Evolutionary conservation across 148 eudicot genomes (phyloP).

Genomic region (Persicaria tinctoria): DNA sequence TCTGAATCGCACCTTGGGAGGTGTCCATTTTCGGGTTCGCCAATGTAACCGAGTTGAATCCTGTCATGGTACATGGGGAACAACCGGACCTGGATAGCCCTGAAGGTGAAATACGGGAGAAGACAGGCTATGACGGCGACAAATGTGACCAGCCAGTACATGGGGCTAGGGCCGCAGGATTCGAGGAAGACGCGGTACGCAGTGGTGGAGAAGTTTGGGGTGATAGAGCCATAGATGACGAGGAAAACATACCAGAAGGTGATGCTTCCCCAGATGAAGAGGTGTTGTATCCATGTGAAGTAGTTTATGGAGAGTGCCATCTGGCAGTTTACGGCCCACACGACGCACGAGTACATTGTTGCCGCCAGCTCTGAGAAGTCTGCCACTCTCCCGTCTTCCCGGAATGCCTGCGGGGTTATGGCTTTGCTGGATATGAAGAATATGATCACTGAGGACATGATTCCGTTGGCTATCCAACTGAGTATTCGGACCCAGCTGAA

Average conservation of each 20-base stretch:
- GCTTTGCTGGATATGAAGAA: slow-evolving; percentile 50
- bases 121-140: slow-evolving; percentile 51
- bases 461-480: slow-evolving; percentile 88
- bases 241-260: slow-evolving; percentile 69
- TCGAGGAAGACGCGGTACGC: slow-evolving; percentile 63
- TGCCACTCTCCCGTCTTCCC: slow-evolving; percentile 54
- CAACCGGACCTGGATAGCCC: slow-evolving; percentile 58
- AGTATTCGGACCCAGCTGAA: slow-evolving; percentile 83
- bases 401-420: slow-evolving; percentile 49
- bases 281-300: slow-evolving; percentile 94
- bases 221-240: slow-evolving; percentile 51
- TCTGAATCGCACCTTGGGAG: no score
- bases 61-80: slow-evolving; percentile 77
- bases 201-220: slow-evolving; percentile 57
- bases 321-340: slow-evolving; percentile 89
- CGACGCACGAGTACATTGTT: slow-evolving; percentile 75
- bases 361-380: slow-evolving; percentile 71
- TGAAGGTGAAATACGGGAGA: slow-evolving; percentile 52
- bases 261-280: slow-evolving; percentile 85
- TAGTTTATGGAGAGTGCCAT: slow-evolving; percentile 85
- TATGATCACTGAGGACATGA: slow-evolving; percentile 60
- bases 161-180: slow-evolving; percentile 74
- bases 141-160: slow-evolving; percentile 64
- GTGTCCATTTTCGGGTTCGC: no score
- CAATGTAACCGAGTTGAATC: slow-evolving; percentile 27